Conservation (phyloP, 257 asterid species). For the Ehretia macrophylla region DNA sequence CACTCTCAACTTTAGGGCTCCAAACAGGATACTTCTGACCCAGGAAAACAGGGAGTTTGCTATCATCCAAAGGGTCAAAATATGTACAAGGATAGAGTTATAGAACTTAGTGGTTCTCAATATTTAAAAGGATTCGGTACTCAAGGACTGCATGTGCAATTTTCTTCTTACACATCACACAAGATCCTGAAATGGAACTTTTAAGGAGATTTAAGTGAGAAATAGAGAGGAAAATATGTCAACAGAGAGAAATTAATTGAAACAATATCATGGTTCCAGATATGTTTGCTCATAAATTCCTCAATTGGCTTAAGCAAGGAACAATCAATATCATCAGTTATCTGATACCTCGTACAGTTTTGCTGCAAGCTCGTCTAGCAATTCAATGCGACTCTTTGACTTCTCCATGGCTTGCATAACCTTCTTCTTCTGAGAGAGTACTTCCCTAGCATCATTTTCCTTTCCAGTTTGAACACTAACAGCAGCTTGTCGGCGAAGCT, state of each 20-base stretch:
- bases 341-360: constrained; percentile 69
- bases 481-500: constrained; percentile 75
- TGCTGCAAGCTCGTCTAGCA: constrained; percentile 66
- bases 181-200: too few relatives aligned
- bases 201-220: too few relatives aligned
- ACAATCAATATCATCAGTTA: neutral
- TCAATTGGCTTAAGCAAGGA: neutral
- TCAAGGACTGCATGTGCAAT: too few relatives aligned
- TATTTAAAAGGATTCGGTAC: too few relatives aligned
- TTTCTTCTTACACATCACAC: too few relatives aligned
- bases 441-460: constrained; percentile 77
- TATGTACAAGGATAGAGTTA: too few relatives aligned
- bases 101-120: too few relatives aligned
- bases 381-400: constrained; percentile 68
- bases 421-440: constrained; percentile 77
- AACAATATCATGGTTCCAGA: neutral
- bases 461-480: constrained; percentile 62
- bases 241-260: neutral
- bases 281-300: neutral
- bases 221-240: too few relatives aligned
- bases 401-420: constrained; percentile 89
- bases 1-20: too few relatives aligned
- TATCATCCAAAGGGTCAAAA: too few relatives aligned
- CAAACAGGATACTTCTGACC: too few relatives aligned
- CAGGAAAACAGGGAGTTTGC: too few relatives aligned